phyloP scores from a whole-genome alignment of 225 moss, liverwort and hornwort genomes.

The Pleurozium schreberi region DNA sequence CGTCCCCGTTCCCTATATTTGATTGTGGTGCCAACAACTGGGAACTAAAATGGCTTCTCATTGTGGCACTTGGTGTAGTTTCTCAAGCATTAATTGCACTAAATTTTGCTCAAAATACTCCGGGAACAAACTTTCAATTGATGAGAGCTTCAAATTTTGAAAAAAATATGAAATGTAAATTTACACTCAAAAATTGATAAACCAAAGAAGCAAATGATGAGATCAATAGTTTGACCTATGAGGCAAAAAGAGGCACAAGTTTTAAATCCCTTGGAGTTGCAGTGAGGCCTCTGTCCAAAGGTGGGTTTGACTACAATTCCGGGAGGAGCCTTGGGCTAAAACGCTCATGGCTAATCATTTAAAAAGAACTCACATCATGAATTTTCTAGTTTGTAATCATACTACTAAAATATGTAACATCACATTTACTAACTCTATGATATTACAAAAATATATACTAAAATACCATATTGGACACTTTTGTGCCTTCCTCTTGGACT shows the following conservation, averaged over 20 bases:
- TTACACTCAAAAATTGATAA: not conserved
- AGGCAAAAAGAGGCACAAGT: accelerated
- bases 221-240: accelerated
- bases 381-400: not conserved
- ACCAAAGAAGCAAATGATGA: not conserved
- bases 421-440: too few species aligned
- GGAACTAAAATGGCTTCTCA: too few species aligned
- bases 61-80: too few species aligned
- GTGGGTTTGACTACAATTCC: accelerated
- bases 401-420: too few species aligned
- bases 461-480: not conserved
- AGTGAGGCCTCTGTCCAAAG: accelerated
- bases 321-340: accelerated
- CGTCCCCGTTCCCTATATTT: too few species aligned
- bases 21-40: too few species aligned
- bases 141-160: not conserved
- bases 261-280: not conserved
- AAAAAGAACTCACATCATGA: not conserved
- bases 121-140: not conserved
- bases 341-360: not conserved
- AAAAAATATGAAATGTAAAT: not conserved
- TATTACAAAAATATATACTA: too few species aligned
- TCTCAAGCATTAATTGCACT: too few species aligned
- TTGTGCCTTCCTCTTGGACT: accelerated
- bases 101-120: too few species aligned